A percentile compares a stretch with the other conserved stretches of the same genome.
These are phyloP conservation scores for Phytophthora meadii DNA, from an alignment of 352 stramenopile genomes.

Conservation along the genomic window DNA sequence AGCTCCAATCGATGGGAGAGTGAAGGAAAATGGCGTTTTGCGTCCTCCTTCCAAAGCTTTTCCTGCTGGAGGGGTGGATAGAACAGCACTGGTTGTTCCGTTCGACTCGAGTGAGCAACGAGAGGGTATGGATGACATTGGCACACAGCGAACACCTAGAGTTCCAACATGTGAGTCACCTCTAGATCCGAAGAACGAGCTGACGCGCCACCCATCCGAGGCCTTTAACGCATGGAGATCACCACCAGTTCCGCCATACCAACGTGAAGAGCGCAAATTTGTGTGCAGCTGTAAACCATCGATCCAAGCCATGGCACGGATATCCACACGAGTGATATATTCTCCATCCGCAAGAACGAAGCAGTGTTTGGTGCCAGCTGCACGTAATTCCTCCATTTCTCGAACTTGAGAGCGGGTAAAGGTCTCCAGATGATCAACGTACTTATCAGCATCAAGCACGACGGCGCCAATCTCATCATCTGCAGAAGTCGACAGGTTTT, in stretches of 20 bases:
- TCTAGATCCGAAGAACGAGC: constrained; percentile 59
- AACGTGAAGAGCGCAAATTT: constrained; percentile 61
- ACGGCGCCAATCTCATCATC: constrained; percentile 56
- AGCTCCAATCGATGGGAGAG: constrained; percentile 23
- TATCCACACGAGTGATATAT: constrained; percentile 60
- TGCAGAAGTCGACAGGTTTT: constrained; percentile 7
- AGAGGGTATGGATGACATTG: constrained; percentile 10
- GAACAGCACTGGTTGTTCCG: background rate
- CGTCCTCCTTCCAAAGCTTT: constrained; percentile 37
- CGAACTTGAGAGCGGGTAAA: constrained; percentile 50
- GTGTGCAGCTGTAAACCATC: constrained; percentile 74
- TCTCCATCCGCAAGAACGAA: constrained; percentile 53
- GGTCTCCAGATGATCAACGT: constrained; percentile 52
- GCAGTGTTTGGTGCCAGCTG: constrained; percentile 45
- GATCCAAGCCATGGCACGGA: constrained; percentile 67
- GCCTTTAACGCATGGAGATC: constrained; percentile 49
- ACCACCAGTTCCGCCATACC: constrained; percentile 68
- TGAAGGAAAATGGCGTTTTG: constrained; percentile 32
- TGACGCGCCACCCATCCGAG: constrained; percentile 49
- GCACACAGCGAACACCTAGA: constrained; percentile 49
- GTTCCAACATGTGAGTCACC: constrained; percentile 58
- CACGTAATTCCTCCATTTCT: constrained; percentile 33
- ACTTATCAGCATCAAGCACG: constrained; percentile 44
- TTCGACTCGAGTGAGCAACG: background rate
- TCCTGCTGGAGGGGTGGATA: constrained; percentile 27